A percentile compares a stretch with the other conserved stretches of the same genome.
These are phyloP conservation scores for Blastocystis sp. DNA, from an alignment of 352 stramenopile genomes.

Conservation along the genomic window DNA sequence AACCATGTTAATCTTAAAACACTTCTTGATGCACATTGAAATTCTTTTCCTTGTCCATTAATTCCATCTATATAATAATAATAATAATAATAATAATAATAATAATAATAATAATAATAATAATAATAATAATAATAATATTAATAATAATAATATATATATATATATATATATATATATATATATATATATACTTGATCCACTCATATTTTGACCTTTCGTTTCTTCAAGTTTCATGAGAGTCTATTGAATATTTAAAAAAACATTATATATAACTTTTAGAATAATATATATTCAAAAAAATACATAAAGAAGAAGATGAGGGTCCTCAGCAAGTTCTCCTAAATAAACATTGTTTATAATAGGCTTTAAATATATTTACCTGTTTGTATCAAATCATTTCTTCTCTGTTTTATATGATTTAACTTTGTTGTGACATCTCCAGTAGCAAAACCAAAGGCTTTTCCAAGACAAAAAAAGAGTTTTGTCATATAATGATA, in stretches of 20 bases:
- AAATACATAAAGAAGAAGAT: too few species aligned
- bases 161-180: too few species aligned
- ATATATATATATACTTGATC: not conserved
- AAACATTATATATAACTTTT: too few species aligned
- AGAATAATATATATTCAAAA: too few species aligned
- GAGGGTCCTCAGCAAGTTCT: too few species aligned
- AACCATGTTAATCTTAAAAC: constrained; percentile 26
- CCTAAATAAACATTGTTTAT: too few species aligned
- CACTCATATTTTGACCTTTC: constrained; percentile 23
- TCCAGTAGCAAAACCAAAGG: constrained; percentile 22
- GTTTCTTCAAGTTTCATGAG: constrained; percentile 21
- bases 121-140: too few species aligned
- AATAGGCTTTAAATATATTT: not conserved
- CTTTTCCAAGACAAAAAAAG: constrained; percentile 31
- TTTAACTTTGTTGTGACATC: constrained; percentile 29
- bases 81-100: too few species aligned
- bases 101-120: too few species aligned
- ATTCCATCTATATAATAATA: constrained; percentile 32
- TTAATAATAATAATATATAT: too few species aligned
- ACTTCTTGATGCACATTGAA: constrained; percentile 20
- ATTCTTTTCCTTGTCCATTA: constrained; percentile 13
- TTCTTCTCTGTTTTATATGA: constrained; percentile 20
- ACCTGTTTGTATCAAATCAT: constrained; percentile 23
- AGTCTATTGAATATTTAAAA: too few species aligned
- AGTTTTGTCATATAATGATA: too few species aligned